Percentiles rank a stretch among this genome's conserved stretches.
Conservation (phyloP, 805 yeast species). For the Priceomyces castillae region DNA sequence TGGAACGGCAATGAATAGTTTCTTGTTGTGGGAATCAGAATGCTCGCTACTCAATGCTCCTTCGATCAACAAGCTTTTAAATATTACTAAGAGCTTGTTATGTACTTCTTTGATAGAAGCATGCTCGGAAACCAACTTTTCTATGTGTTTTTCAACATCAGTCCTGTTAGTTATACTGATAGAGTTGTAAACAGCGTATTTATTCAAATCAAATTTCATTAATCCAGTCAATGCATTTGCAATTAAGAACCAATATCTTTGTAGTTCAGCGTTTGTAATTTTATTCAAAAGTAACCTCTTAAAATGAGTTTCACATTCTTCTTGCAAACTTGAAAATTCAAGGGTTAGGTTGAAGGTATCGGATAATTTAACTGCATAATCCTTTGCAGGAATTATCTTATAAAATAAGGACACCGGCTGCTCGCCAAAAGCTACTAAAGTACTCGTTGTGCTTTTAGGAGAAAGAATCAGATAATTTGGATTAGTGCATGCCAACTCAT, state of each 20-base stretch:
- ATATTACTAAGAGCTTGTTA: conserved; percentile 6
- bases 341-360: conserved; percentile 45
- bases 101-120: conserved; percentile 10
- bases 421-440: conserved; percentile 59
- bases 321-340: conserved; percentile 43
- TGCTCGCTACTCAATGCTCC: background rate
- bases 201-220: conserved; percentile 28
- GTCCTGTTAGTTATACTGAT: conserved; percentile 18
- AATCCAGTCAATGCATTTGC: conserved; percentile 16
- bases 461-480: conserved; percentile 22
- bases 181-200: conserved; percentile 23
- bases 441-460: conserved; percentile 18
- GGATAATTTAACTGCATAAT: conserved; percentile 16
- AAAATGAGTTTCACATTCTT: conserved; percentile 38
- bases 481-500: conserved; percentile 33
- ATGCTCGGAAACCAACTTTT: conserved; percentile 11
- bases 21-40: conserved; percentile 7
- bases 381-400: conserved; percentile 35
- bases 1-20: conserved; percentile 53
- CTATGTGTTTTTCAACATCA: conserved; percentile 16
- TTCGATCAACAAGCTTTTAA: background rate
- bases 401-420: conserved; percentile 67
- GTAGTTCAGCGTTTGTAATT: conserved; percentile 10
- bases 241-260: conserved; percentile 23
- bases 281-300: conserved; percentile 12